phyloP scores from a whole-genome alignment of 257 asterid genomes.

The Nicotiana knightiana region DNA sequence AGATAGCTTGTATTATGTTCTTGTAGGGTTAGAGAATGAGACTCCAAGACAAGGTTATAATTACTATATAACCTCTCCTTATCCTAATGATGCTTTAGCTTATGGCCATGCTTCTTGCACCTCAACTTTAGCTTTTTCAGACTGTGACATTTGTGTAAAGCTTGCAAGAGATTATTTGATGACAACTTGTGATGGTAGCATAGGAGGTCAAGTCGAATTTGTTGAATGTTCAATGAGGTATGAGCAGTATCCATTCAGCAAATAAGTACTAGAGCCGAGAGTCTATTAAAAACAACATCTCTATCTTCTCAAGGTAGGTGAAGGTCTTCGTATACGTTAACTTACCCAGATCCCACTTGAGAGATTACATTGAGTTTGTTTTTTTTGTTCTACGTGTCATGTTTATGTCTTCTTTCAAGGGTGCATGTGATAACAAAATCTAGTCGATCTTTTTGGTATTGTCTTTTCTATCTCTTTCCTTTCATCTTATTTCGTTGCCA shows the following conservation, averaged over 20 bases:
- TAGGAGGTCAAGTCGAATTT: background rate
- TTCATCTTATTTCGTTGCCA: background rate
- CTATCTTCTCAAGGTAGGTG: too few species aligned
- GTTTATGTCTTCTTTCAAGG: too few species aligned
- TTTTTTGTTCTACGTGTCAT: too few species aligned
- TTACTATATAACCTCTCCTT: background rate
- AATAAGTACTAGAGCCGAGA: too few species aligned
- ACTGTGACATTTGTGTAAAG: background rate
- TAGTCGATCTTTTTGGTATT: too few species aligned
- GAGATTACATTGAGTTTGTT: too few species aligned
- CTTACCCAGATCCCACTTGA: too few species aligned
- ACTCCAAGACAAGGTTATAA: background rate
- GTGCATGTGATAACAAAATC: too few species aligned
- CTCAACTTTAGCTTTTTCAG: background rate
- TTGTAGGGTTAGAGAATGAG: background rate
- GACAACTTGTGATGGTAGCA: background rate
- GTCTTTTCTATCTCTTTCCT: too few species aligned
- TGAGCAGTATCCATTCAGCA: background rate
- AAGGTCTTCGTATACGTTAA: too few species aligned
- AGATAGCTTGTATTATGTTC: background rate
- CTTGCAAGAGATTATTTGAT: background rate
- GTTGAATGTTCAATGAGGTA: background rate
- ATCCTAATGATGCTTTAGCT: conserved; percentile 1
- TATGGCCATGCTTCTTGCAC: background rate
- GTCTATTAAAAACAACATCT: too few species aligned